A percentile compares a stretch with the other conserved stretches of the same genome.
Conservation (phyloP, 2,329 filamentous ascomycete species). For the Pseudocercospora pini-densiflorae region DNA sequence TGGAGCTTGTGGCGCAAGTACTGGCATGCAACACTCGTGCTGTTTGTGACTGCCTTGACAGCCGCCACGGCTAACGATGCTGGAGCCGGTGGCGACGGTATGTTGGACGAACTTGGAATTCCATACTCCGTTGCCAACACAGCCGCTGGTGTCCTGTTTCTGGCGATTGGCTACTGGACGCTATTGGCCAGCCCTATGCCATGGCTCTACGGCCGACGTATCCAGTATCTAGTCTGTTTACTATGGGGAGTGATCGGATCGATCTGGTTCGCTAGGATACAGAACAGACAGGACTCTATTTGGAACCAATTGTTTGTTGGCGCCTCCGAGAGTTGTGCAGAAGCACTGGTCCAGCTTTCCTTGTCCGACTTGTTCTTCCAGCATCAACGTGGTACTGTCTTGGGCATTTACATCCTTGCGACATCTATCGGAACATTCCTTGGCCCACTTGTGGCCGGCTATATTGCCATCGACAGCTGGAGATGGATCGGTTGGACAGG, state of each 20-base stretch:
- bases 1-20: slow-evolving; percentile 37
- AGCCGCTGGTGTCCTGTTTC: slow-evolving; percentile 61
- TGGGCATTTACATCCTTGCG: slow-evolving; percentile 61
- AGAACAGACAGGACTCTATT: slow-evolving; percentile 52
- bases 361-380: slow-evolving; percentile 63
- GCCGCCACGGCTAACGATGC: slow-evolving; percentile 62
- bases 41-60: slow-evolving; percentile 60
- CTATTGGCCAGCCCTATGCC: slow-evolving; percentile 58
- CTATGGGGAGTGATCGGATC: slow-evolving; percentile 55
- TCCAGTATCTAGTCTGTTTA: slow-evolving; percentile 60
- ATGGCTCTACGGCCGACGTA: slow-evolving; percentile 59
- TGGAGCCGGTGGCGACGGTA: slow-evolving; percentile 56
- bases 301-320: slow-evolving; percentile 63
- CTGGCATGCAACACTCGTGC: slow-evolving; percentile 52
- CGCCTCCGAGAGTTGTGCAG: slow-evolving; percentile 60
- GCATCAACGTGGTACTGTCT: slow-evolving; percentile 59
- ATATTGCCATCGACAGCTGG: slow-evolving; percentile 56
- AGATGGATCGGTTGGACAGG: slow-evolving; percentile 60
- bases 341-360: slow-evolving; percentile 62
- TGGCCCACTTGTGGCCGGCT: slow-evolving; percentile 58
- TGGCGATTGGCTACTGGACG: slow-evolving; percentile 61
- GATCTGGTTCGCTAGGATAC: slow-evolving; percentile 58
- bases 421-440: slow-evolving; percentile 62
- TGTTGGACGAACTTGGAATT: slow-evolving; percentile 57
- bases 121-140: slow-evolving; percentile 59